Evolutionary conservation across 1,284 basidiomycete genomes (phyloP).

Genomic region (Pseudozyma sp.): DNA sequence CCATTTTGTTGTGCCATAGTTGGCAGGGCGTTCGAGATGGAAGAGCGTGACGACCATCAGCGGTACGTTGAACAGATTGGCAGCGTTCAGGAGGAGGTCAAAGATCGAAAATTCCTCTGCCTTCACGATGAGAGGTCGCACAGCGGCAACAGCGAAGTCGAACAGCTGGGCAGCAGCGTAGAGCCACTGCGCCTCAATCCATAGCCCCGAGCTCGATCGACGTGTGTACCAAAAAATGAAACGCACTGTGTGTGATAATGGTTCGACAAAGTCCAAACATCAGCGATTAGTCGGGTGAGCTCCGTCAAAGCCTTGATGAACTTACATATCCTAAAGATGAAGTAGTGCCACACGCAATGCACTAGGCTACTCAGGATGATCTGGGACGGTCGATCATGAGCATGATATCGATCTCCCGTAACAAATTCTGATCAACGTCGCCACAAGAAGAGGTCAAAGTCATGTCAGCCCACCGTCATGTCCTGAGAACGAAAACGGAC

Average conservation of each 20-base stretch:
- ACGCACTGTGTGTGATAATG: neutral
- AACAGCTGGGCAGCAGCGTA: neutral
- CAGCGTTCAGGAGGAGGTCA: neutral
- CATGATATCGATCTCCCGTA: conserved; percentile 15
- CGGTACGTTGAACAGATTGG: neutral
- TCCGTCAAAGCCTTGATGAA: too few species aligned
- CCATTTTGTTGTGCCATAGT: neutral
- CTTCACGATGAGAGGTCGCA: neutral
- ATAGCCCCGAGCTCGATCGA: conserved; percentile 10
- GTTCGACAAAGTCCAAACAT: too few species aligned
- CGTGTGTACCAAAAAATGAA: conserved; percentile 23
- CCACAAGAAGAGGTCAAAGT: too few species aligned
- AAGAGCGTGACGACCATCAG: conserved; percentile 6
- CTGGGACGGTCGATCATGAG: conserved; percentile 4
- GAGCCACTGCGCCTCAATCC: conserved; percentile 14
- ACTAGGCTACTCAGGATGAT: neutral
- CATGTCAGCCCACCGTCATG: neutral
- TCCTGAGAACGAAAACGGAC: too few species aligned
- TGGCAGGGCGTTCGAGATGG: conserved; percentile 12
- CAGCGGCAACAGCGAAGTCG: neutral
- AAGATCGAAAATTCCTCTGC: neutral
- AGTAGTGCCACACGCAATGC: neutral
- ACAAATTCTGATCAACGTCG: neutral
- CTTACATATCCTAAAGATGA: conserved; percentile 2
- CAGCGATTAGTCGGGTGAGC: too few species aligned